Evolutionary conservation across 2,329 filamentous ascomycete species (phyloP), one percentile per base, ranked within the genome.

Genomic region (Knoxdaviesia capensis): DNA sequence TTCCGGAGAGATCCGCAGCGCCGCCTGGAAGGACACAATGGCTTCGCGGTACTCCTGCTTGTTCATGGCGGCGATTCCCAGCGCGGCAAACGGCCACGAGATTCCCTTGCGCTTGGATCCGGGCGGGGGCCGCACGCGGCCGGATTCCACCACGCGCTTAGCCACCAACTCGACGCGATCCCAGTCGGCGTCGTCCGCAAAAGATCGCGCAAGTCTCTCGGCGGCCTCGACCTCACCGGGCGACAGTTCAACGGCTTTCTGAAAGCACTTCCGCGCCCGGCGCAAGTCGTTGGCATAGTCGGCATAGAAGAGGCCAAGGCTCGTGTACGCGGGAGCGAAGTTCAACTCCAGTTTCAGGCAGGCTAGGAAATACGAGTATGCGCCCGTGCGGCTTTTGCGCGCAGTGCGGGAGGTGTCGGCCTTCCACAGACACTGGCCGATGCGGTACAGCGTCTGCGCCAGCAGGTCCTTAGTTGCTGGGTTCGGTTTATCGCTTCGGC

Each of bases 231-330:
- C 73, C 54, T 98, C 90, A 0, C 82, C 78, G 0, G 85, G 64
- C 0, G 90, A 98, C 3, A 98, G 63, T 56, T 98, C 90, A 40
- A 98, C 82, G 0, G 90, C 90, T 56, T 96, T 94, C 52, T 94
- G 84, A 52, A 96, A 96, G 55, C 88, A 96, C 48, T 82, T 78
- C n/a, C 83, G 72, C 6, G 88, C 85, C 53, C 92, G 70, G 52
- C 78, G 81, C 58, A 77, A 85, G 57, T 96, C 90, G 49, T 78
- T 85, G 43, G 74, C 80, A 54, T 94, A 94, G 53, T 96, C 88
- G 5, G 78, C 76, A 54, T 94, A 98, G 61, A 81, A 98, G 6
- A 88, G 66, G 10, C 90, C 90, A 5, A 98, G 71, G 48, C 77
- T 86, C 0, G 87, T 94, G 56, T 96, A 98, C 2, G 87, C 78